Evolutionary conservation across 495 filamentous ascomycete species (phyloP), one percentile per base, ranked within the genome.

Genomic region (Neurospora tetrasperma): DNA sequence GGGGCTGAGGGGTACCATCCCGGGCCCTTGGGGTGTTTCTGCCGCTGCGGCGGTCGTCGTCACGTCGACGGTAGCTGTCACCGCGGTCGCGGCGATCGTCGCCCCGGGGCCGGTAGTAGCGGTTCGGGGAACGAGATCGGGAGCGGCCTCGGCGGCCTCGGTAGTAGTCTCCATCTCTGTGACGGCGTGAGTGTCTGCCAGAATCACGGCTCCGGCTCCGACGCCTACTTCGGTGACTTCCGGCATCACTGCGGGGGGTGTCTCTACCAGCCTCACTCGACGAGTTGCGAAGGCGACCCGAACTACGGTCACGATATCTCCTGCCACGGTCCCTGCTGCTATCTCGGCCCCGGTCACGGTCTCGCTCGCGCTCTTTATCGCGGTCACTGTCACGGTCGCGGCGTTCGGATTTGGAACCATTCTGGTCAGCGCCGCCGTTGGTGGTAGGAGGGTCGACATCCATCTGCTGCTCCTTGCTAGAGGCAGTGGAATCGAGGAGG

Each of bases 201-300:
- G 93, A 92, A 83, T 91, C 92, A 80, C 91, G 90, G 80, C 91
- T 95, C 81, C 90, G 87, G 84, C 91, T 93, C 85, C 92, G 88
- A 81, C 90, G 90, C 85, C 91, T 92, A 88, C 90, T 93, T 87
- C 89, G 91, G 84, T 92, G 89, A 83, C 93, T 94, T 80, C 92
- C 93, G 80, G 91, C 87, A 75, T 96, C 94, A 84, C 92, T 95
- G 76, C 85, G 86, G 68, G 87, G 90, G 83, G 85, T 90, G 87
- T 88, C 82, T 86, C 83, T 79, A 27, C 86, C 82, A 72, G 83
- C 79, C 39, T 74, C 79, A 71, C 82, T 83, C 16, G 80, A 79
- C 12, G 76, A 77, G 74, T 75, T 76, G 59, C 79, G 79, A 66
- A 70, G 78, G 73, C 82, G 88, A 39, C 90, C 88, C 59, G 82